phyloP scores from a whole-genome alignment of 2,329 filamentous ascomycete genomes.

The Cucurbitaria berberidis region DNA sequence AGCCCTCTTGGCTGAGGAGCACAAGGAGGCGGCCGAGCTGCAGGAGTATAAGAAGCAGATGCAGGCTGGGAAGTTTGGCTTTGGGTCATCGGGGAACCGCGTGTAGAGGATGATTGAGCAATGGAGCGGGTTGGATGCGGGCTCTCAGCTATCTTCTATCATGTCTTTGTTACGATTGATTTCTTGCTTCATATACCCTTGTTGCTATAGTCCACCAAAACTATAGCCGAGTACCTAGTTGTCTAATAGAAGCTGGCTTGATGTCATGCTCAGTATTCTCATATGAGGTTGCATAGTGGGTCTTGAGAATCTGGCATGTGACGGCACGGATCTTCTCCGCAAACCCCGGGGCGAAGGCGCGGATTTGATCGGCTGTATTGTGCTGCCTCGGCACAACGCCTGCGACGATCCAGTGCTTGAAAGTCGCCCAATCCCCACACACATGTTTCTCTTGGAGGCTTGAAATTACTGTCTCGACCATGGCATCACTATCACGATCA shows the following conservation, averaged over 20 bases:
- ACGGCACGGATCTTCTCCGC: constrained; percentile 7
- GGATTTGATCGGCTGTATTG: constrained; percentile 16
- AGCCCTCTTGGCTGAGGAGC: constrained; percentile 38
- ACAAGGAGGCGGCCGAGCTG: constrained; percentile 48
- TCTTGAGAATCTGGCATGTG: constrained; percentile 8
- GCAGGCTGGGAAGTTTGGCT: constrained; percentile 30
- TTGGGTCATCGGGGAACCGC: constrained; percentile 16
- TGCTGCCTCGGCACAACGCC: constrained; percentile 13
- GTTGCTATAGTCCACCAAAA: constrained; percentile 7
- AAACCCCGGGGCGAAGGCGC: constrained; percentile 4
- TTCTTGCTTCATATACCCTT: constrained; percentile 19
- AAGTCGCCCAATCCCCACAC: background rate
- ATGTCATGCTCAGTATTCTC: background rate
- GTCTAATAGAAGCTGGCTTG: background rate
- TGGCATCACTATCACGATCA: constrained; percentile 42
- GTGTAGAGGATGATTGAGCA: constrained; percentile 10
- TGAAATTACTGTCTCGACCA: constrained; percentile 8
- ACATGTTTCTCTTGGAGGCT: background rate
- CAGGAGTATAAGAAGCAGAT: constrained; percentile 41
- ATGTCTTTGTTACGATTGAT: constrained; percentile 16
- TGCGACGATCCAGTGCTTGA: background rate
- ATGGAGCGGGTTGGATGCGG: background rate
- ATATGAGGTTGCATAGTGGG: background rate
- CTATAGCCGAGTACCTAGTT: constrained; percentile 9
- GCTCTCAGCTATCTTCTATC: background rate